phyloP scores from a whole-genome alignment of 345 rosid species.

The Citrus inodora region DNA sequence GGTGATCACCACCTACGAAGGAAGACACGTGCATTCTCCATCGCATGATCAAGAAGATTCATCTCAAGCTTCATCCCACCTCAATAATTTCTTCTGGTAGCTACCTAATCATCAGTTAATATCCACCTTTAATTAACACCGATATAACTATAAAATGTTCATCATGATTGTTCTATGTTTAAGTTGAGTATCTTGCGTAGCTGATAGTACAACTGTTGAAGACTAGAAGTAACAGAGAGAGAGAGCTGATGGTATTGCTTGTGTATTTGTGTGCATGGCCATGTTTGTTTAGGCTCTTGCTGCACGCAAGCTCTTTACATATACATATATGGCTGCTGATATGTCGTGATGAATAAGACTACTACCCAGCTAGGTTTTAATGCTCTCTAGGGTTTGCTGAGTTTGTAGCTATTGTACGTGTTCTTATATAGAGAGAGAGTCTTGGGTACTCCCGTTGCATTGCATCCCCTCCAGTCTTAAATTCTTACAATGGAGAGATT shows the following conservation, averaged over 20 bases:
- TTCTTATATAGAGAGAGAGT: neutral
- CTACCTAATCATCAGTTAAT: neutral
- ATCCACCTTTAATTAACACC: neutral
- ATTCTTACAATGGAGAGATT: too few species aligned
- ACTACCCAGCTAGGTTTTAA: too few species aligned
- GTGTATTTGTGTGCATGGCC: neutral
- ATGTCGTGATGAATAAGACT: neutral
- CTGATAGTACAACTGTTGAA: neutral
- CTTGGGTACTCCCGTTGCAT: neutral
- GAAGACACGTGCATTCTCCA: constrained; percentile 88
- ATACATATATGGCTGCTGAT: neutral
- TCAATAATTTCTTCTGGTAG: constrained; percentile 70
- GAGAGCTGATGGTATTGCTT: neutral
- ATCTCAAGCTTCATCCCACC: constrained; percentile 40
- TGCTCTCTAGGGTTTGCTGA: neutral
- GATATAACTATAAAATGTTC: neutral
- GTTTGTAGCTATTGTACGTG: neutral
- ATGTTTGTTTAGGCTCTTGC: neutral
- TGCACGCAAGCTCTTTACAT: neutral
- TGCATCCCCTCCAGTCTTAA: too few species aligned
- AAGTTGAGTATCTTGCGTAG: neutral
- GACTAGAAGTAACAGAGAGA: neutral
- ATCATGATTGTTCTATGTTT: neutral
- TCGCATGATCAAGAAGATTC: constrained; percentile 69
- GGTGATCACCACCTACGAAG: constrained; percentile 98